These are phyloP conservation scores for Apiospora pterosperma DNA, from an alignment of 2,329 filamentous ascomycete species.

Conservation along the genomic window DNA sequence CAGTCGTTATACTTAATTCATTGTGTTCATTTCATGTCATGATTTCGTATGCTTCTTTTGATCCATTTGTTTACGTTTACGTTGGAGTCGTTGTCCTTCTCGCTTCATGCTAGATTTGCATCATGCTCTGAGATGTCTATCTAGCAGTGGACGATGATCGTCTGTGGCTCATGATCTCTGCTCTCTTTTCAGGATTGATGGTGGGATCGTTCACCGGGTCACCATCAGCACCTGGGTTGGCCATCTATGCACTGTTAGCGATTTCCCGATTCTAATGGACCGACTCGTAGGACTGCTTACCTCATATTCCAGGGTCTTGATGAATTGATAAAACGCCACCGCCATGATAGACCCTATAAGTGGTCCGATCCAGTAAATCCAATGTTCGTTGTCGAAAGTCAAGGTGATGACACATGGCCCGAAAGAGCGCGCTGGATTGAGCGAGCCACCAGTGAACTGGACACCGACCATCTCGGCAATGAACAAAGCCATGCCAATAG, in stretches of 20 bases:
- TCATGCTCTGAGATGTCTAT: neutral
- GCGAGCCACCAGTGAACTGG: constrained; percentile 44
- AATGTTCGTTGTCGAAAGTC: constrained; percentile 22
- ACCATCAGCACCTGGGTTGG: constrained; percentile 43
- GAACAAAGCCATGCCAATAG: constrained; percentile 60
- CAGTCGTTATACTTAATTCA: too few species aligned
- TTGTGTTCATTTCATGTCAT: neutral
- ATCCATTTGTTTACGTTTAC: too few species aligned
- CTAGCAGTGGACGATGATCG: neutral
- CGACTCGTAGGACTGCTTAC: constrained; percentile 11
- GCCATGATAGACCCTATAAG: constrained; percentile 30
- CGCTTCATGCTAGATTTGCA: neutral
- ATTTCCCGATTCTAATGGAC: neutral
- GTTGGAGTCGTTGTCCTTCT: neutral
- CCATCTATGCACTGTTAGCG: constrained; percentile 29
- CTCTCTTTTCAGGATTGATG: constrained; percentile 38
- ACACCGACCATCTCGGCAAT: constrained; percentile 43
- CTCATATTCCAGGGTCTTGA: constrained; percentile 38
- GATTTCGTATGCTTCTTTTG: neutral
- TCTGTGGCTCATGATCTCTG: constrained; percentile 10
- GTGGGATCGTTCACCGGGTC: constrained; percentile 40
- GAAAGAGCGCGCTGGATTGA: constrained; percentile 45
- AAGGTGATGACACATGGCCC: constrained; percentile 41
- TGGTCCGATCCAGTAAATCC: constrained; percentile 28
- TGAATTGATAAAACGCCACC: constrained; percentile 35